These are phyloP conservation scores for Rhazya stricta DNA, from an alignment of 257 asterid genomes.

Conservation along the genomic window DNA sequence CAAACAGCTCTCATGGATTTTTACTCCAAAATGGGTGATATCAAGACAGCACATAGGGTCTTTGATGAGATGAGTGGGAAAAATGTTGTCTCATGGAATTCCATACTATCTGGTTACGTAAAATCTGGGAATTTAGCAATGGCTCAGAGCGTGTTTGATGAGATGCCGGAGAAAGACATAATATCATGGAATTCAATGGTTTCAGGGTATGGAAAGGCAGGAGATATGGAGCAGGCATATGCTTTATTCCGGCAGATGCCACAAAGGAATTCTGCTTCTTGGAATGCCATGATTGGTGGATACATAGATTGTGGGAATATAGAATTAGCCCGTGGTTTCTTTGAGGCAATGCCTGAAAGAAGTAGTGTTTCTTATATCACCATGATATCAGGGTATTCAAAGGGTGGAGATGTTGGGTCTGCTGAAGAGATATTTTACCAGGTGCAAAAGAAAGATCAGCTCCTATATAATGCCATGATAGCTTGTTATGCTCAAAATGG, in stretches of 20 bases:
- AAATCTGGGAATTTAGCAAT: constrained; percentile 47
- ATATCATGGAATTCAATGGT: constrained; percentile 78
- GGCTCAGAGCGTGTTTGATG: constrained; percentile 61
- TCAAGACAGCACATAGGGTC: constrained; percentile 56
- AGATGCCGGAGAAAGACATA: constrained; percentile 66
- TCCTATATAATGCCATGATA: constrained; percentile 70
- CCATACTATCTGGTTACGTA: constrained; percentile 59
- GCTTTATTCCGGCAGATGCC: constrained; percentile 63
- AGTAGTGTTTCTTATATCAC: constrained; percentile 57
- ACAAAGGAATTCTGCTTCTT: constrained; percentile 57
- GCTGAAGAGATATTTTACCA: constrained; percentile 51
- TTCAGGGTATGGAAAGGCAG: constrained; percentile 48
- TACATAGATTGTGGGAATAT: constrained; percentile 53
- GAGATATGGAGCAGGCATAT: constrained; percentile 60
- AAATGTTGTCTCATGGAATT: constrained; percentile 83
- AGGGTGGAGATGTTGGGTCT: constrained; percentile 53
- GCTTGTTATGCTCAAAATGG: constrained; percentile 72
- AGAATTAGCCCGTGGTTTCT: constrained; percentile 57
- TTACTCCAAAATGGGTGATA: constrained; percentile 61
- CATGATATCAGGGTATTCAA: constrained; percentile 77
- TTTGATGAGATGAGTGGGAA: constrained; percentile 54
- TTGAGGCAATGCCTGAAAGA: constrained; percentile 59
- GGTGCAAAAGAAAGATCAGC: constrained; percentile 35
- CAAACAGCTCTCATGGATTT: constrained; percentile 77
- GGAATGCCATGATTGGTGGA: constrained; percentile 74